Evolutionary conservation across 768 basidiomycete genomes (phyloP), one percentile per base, ranked within the genome.

Genomic region (Dendrothele bispora): DNA sequence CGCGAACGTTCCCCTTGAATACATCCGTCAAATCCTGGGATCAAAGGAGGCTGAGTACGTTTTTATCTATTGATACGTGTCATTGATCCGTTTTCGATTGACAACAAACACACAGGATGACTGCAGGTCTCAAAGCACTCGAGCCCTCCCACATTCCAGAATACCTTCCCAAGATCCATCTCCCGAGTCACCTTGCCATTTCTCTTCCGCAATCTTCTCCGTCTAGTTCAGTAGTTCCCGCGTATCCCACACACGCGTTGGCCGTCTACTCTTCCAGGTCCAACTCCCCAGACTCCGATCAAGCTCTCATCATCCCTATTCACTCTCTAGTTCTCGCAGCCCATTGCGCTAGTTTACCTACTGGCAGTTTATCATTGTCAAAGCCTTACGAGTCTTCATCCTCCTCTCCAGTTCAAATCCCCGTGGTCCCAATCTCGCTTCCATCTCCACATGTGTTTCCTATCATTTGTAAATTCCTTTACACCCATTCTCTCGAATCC

Each of bases 371-470:
- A n/a, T n/a, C n/a, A n/a, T 65, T 83, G 5, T 76, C 83, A 1
- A 52, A 68, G 0, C 64, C 73, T 2, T 57, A 64, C 0, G 60
- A 61, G 4, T 58, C 61, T 7, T 53, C 67, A 10, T 58, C 55
- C 8, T 55, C 56, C 18, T 65, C 28, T 18, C 22, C 57, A 30
- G 51, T 76, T 44, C 63, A 72, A n/a, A 60, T 91, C 4, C 88
- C 90, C 18, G 78, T 91, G 15, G 71, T 90, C 11, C 83, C 82
- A 2, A 65, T 92, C 55, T 72, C 78, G 34, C 72, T 92, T 11
- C 89, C 90, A 2, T 83, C 85, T 2, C 80, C 86, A 0, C 74
- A 78, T 2, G 80, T 86, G 0, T 91, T 90, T 66, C 66, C 79
- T 7, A 64, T 81, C 26, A 71, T 92, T 7, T 81, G 82, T 54